Evolutionary conservation across 352 stramenopile species (phyloP), one percentile per base, ranked within the genome.

Genomic region (Nothophytophthora sp.): DNA sequence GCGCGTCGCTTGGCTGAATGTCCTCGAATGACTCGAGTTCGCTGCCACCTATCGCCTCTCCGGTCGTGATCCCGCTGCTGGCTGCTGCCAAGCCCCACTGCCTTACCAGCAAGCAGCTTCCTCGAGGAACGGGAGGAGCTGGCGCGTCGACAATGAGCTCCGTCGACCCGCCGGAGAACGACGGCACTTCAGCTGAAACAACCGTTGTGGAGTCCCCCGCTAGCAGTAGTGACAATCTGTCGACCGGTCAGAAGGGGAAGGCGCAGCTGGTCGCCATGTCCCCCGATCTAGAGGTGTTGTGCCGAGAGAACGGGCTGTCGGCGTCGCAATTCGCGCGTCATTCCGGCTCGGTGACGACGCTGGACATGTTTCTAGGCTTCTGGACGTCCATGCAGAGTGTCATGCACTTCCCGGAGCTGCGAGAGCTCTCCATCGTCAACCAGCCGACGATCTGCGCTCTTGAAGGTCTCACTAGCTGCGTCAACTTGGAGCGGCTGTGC

Each of bases 351-450:
- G 63, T 93, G 24, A 65, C 59, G 11, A 38, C 59, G 23, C 46
- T 91, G 19, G 80, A 91, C 30, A 79, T 87, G 73, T 93, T 93
- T 63, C 58, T 93, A 5, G 82, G 82, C 13, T 91, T 90, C 35
- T 93, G 82, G 80, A 29, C 50, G 19, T 85, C 63, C 13, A 91
- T 95, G 81, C 65, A 70, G 42, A 76, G 67, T 33, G 70, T 90
- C 23, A 59, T 71, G 60, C 70, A 88, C 49, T 95, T 93, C 32
- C 55, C 72, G 2, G 69, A 58, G 5, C 52, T 95, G 1, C 50
- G 63, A 19, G 78, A 93, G 50, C 64, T 95, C 2, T 82, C 76
- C 20, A 88, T 95, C 38, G 65, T 89, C 41, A 87, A 87, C 44
- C 81, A 92, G 25, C 80, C 81, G 11, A 91, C 67, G 1, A 74